Base-by-base conservation (phyloP, 2,329 filamentous ascomycete genomes). In the Ceratocystis smalleyi region DNA sequence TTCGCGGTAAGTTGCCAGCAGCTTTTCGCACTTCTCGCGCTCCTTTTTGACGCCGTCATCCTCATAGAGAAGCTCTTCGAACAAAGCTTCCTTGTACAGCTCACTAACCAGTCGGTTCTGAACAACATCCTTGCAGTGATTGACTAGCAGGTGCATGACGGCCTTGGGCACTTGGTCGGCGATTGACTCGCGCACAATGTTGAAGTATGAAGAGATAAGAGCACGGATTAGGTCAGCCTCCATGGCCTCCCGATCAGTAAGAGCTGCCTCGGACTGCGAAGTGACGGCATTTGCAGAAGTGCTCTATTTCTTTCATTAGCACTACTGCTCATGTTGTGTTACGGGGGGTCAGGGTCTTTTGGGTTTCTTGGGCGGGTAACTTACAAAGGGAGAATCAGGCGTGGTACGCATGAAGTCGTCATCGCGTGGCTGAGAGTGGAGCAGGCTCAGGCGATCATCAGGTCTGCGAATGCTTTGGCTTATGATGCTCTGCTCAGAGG, bases 151-250 rank as follows among this genome's bases (percentile, higher is more conserved):
- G 74, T 99, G 94, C 94, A 99, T 99, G 70, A 99, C 88, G 4
- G 94, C 94, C 77, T 99, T 99, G 69, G 94, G 94, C 10, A 99
- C 94, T 76, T 97, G 92, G 73, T 99, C 94, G 55, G 92, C 92
- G 70, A 96, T 96, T n/a, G 90, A 92, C 76, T 99, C 94, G 68
- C 94, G 89, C 59, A 99, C 94, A 71, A 99, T 99, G 74, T 96
- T 95, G 80, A 99, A 99, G 79, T 99, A 99, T 1, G 91, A 96
- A 40, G 89, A 95, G 74, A 99, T 99, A 65, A 99, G 83, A 59
- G 91, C 89, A 59, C 92, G 88, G 73, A 99, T 99, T 49, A 99
- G 84, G 75, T 99, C 94, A 8, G 94, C 97, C 77, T 99, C 94
- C 78, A 99, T 88, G 55, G 91, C 88, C 77, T 99, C 94, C 62